phyloP scores from a whole-genome alignment of 352 stramenopile species.

The Phytophthora podocarpi region DNA sequence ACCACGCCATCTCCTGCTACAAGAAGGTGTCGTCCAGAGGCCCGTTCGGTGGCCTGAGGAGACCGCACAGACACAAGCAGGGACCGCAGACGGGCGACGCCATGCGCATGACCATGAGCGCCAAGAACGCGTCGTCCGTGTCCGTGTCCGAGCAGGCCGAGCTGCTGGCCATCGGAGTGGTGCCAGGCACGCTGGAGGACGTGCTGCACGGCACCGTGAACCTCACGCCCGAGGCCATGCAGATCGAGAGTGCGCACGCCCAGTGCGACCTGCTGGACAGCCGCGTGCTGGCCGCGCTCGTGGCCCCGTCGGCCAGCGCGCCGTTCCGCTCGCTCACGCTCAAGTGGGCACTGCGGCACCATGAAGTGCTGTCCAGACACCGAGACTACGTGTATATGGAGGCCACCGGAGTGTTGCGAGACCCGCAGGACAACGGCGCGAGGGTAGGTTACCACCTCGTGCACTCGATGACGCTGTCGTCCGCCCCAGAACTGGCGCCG shows the following conservation, averaged over 20 bases:
- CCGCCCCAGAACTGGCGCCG: constrained; percentile 56
- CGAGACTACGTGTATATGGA: constrained; percentile 76
- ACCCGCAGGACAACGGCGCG: constrained; percentile 45
- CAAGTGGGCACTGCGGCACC: constrained; percentile 69
- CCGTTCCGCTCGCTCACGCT: constrained; percentile 65
- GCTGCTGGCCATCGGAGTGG: constrained; percentile 46
- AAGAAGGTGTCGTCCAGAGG: constrained; percentile 27
- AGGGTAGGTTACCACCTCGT: constrained; percentile 61
- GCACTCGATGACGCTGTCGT: constrained; percentile 58
- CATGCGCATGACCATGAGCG: constrained; percentile 27
- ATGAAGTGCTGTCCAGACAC: constrained; percentile 61
- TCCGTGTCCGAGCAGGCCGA: constrained; percentile 33
- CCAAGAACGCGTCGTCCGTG: constrained; percentile 15
- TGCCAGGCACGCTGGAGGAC: constrained; percentile 48
- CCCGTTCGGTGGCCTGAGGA: constrained; percentile 15
- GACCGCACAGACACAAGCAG: constrained; percentile 10
- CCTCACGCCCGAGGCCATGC: constrained; percentile 63
- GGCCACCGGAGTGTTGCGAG: constrained; percentile 53
- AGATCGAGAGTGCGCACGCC: constrained; percentile 54
- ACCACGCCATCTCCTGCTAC: constrained; percentile 51
- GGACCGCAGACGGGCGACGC: neutral
- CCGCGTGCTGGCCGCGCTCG: constrained; percentile 56
- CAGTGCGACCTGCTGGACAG: constrained; percentile 58
- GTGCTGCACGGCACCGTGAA: constrained; percentile 61
- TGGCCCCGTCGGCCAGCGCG: constrained; percentile 42